A percentile compares a stretch with the other conserved stretches of the same genome.
Evolutionary conservation across 2,329 filamentous ascomycete species (phyloP).

Genomic region (Kalmusia sp.): DNA sequence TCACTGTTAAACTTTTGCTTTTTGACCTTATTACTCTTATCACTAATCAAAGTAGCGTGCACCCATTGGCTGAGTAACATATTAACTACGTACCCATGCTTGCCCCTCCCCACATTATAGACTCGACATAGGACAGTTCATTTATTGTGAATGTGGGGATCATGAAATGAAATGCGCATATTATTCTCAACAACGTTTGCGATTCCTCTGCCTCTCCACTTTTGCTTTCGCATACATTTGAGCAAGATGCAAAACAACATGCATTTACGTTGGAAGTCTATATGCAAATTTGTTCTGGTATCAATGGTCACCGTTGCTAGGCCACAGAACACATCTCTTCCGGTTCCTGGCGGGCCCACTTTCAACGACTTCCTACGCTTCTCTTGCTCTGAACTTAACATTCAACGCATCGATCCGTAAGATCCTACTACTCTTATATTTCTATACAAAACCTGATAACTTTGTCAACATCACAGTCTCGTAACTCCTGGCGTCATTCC

Average conservation of each 20-base stretch:
- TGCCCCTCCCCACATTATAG: background rate
- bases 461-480: background rate
- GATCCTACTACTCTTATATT: background rate
- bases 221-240: too few relatives aligned
- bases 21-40: background rate
- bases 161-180: too few relatives aligned
- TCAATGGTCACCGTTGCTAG: background rate
- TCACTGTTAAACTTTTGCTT: background rate
- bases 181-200: too few relatives aligned
- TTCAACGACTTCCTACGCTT: slow-evolving; percentile 17
- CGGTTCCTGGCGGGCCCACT: slow-evolving; percentile 3
- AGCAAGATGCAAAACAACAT: background rate
- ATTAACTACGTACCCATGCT: background rate
- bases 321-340: slow-evolving; percentile 3
- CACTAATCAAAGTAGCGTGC: background rate
- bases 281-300: background rate
- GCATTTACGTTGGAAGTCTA: background rate
- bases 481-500: slow-evolving; percentile 30
- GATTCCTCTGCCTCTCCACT: too few relatives aligned
- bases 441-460: background rate
- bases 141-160: background rate
- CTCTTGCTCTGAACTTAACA: slow-evolving; percentile 18
- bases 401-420: slow-evolving; percentile 18
- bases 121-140: background rate
- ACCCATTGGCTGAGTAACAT: background rate